These are phyloP conservation scores for Babjeviella inositovora DNA, from an alignment of 805 yeast species.

Conservation along the genomic window DNA sequence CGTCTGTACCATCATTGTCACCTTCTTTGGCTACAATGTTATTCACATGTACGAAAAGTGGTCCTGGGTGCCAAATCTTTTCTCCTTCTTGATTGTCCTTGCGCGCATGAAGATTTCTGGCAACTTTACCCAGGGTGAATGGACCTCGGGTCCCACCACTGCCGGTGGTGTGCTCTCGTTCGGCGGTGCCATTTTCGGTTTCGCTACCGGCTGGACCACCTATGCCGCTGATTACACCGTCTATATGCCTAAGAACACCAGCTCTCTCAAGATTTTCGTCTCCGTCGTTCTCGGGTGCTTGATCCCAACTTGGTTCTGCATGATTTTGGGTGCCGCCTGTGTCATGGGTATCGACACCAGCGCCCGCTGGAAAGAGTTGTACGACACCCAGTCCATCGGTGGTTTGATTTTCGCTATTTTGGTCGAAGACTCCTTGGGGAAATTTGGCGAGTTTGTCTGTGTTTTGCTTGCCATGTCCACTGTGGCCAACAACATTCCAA, in stretches of 20 bases:
- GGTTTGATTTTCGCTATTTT: constrained; percentile 14
- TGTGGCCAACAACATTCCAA: constrained; percentile 15
- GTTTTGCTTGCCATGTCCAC: constrained; percentile 14
- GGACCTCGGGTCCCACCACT: constrained; percentile 10
- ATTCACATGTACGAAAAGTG: constrained; percentile 14
- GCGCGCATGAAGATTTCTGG: constrained; percentile 11
- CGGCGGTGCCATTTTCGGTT: constrained; percentile 13
- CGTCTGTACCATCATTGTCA: constrained; percentile 10
- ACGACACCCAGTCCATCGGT: constrained; percentile 12
- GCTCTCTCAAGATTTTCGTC: constrained; percentile 10
- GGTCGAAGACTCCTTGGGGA: constrained; percentile 11
- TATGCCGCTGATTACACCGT: constrained; percentile 16
- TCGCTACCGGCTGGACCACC: constrained; percentile 15
- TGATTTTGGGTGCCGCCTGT: constrained; percentile 14
- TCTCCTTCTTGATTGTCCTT: constrained; percentile 11
- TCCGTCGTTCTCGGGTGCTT: constrained; percentile 12
- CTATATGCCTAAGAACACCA: constrained; percentile 12
- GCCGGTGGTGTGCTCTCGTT: constrained; percentile 14
- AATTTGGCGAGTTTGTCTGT: constrained; percentile 14
- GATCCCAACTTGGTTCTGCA: constrained; percentile 11
- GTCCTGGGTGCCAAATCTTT: constrained; percentile 15
- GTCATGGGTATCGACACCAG: constrained; percentile 11
- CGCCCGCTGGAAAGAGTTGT: constrained; percentile 12
- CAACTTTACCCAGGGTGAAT: constrained; percentile 9
- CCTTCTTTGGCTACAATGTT: constrained; percentile 14